Evolutionary conservation across 2,329 filamentous ascomycete genomes (phyloP).

Genomic region (Colletotrichum navitas): DNA sequence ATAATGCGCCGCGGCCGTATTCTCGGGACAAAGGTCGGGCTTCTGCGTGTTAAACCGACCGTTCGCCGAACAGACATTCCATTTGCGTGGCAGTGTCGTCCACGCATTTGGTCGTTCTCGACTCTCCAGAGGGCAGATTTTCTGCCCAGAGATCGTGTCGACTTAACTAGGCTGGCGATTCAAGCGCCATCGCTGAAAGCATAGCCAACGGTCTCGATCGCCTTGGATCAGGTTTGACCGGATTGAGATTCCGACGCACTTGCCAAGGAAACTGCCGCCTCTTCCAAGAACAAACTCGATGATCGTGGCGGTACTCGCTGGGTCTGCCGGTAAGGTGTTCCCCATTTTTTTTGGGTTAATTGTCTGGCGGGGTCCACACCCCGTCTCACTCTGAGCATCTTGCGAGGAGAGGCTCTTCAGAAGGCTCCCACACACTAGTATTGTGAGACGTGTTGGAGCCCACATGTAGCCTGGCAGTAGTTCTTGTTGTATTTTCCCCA

Average conservation of each 20-base stretch:
- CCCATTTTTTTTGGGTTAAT: neutral
- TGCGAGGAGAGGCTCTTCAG: neutral
- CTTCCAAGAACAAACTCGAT: neutral
- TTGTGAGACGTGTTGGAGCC: neutral
- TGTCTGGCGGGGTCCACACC: neutral
- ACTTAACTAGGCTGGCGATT: neutral
- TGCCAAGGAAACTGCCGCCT: neutral
- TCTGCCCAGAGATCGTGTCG: neutral
- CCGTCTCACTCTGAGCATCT: neutral
- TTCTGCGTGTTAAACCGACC: conserved; percentile 38
- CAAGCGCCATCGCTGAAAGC: neutral
- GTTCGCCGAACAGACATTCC: conserved; percentile 21
- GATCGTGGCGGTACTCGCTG: neutral
- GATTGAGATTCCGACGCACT: neutral
- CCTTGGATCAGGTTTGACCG: neutral
- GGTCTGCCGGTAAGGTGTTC: neutral
- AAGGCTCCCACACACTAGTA: neutral
- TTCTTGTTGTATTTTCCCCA: neutral
- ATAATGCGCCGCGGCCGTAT: conserved; percentile 29
- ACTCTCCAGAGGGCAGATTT: too few relatives aligned
- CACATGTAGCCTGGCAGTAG: neutral
- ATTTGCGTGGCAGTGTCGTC: neutral
- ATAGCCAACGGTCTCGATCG: neutral
- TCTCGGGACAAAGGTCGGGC: conserved; percentile 37
- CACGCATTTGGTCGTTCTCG: too few relatives aligned